Conservation (phyloP, 2,329 filamentous ascomycete species). For the Arthrinium puccinioides region DNA sequence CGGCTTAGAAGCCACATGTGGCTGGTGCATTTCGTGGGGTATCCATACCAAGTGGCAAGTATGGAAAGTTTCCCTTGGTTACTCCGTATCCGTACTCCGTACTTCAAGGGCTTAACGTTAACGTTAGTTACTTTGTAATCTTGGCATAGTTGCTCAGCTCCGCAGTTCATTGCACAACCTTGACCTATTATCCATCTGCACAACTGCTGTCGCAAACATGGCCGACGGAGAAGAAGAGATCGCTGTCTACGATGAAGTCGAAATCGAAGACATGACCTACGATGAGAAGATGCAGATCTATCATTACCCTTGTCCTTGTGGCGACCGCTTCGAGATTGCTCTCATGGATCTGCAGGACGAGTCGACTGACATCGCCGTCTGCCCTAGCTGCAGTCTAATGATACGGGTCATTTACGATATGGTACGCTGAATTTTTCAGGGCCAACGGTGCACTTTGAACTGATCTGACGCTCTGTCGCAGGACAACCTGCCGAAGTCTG, state of each 20-base stretch:
- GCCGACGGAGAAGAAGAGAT: constrained; percentile 53
- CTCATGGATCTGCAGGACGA: constrained; percentile 80
- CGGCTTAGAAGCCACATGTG: too few relatives aligned
- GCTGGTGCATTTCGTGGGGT: too few relatives aligned
- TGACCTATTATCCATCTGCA: too few relatives aligned
- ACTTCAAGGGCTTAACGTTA: too few relatives aligned
- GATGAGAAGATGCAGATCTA: constrained; percentile 79
- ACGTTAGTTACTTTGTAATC: too few relatives aligned
- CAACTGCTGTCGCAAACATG: constrained; percentile 43
- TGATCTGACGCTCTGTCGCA: constrained; percentile 2
- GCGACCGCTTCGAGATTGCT: constrained; percentile 89
- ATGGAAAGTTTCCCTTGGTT: too few relatives aligned
- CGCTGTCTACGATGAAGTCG: constrained; percentile 92
- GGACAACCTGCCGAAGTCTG: constrained; percentile 22
- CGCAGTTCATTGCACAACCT: too few relatives aligned
- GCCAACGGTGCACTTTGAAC: background rate
- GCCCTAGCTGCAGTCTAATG: constrained; percentile 95
- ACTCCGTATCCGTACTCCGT: too few relatives aligned
- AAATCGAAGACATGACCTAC: constrained; percentile 97
- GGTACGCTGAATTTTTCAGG: constrained; percentile 39
- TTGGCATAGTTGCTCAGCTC: too few relatives aligned
- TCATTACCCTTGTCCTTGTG: constrained; percentile 94
- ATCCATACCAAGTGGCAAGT: too few relatives aligned
- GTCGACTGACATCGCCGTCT: constrained; percentile 84
- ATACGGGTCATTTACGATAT: constrained; percentile 89